These are phyloP conservation scores for Sporopachydermia lactativora DNA, from an alignment of 805 yeast genomes.

Conservation along the genomic window DNA sequence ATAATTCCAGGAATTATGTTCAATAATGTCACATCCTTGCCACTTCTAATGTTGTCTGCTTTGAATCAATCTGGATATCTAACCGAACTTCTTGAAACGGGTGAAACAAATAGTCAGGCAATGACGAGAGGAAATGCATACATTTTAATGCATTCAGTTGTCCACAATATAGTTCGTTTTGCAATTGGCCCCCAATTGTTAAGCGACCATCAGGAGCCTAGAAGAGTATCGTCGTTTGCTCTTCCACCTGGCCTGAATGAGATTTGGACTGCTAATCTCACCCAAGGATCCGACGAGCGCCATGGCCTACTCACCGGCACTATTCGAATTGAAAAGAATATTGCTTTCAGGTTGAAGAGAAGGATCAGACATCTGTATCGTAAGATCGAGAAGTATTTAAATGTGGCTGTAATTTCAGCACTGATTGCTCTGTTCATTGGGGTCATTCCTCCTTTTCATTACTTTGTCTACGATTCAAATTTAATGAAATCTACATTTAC, in stretches of 20 bases:
- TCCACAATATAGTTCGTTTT: conserved; percentile 11
- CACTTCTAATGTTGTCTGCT: conserved; percentile 8
- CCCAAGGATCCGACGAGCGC: neutral
- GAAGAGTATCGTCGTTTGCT: conserved; percentile 1
- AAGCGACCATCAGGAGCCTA: conserved; percentile 2
- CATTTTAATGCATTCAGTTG: conserved; percentile 7
- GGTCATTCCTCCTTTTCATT: conserved; percentile 10
- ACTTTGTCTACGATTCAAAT: conserved; percentile 8
- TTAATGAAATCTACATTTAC: conserved; percentile 9
- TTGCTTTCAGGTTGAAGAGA: neutral
- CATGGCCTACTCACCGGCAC: neutral
- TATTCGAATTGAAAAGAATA: neutral
- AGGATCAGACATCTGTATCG: neutral
- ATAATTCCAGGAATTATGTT: conserved; percentile 11
- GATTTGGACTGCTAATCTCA: neutral
- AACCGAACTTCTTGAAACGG: conserved; percentile 7
- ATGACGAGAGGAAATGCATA: conserved; percentile 11
- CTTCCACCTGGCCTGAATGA: neutral
- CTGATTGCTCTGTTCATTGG: conserved; percentile 10
- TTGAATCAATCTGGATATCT: conserved; percentile 8
- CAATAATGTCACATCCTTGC: conserved; percentile 11
- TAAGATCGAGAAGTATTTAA: conserved; percentile 5
- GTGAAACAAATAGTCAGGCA: conserved; percentile 6
- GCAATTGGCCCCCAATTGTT: conserved; percentile 10
- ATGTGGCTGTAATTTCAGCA: conserved; percentile 11